Percentiles rank a stretch among this genome's conserved stretches.
These are phyloP conservation scores for Achaetomium macrosporum DNA, from an alignment of 2,329 filamentous ascomycete species.

Conservation along the genomic window DNA sequence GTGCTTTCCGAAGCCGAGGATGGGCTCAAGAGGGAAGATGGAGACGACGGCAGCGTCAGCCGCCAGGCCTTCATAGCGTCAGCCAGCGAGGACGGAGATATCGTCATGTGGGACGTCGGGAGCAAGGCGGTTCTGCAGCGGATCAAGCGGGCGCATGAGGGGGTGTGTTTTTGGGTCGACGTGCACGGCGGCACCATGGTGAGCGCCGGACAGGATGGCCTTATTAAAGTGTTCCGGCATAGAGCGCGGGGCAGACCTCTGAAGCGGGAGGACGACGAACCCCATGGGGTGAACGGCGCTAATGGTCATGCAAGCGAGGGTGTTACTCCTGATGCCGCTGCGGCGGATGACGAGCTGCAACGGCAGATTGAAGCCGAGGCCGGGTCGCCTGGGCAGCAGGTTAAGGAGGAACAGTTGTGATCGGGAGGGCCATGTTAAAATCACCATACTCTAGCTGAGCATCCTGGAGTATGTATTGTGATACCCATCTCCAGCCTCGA, in stretches of 20 bases:
- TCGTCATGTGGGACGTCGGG: slow-evolving; percentile 86
- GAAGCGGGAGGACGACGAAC: slow-evolving; percentile 6
- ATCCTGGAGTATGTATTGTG: not conserved
- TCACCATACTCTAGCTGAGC: not conserved
- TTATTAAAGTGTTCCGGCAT: slow-evolving; percentile 44
- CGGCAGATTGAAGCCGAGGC: slow-evolving; percentile 27
- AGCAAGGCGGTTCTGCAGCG: slow-evolving; percentile 77
- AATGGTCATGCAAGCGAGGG: slow-evolving; percentile 20
- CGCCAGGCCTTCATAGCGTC: slow-evolving; percentile 60
- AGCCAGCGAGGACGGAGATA: slow-evolving; percentile 80
- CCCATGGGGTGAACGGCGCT: slow-evolving; percentile 8
- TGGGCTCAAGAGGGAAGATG: slow-evolving; percentile 20
- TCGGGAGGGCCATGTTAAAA: not conserved
- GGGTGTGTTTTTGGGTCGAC: slow-evolving; percentile 62
- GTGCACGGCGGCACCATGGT: slow-evolving; percentile 51
- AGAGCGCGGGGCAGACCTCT: slow-evolving; percentile 13
- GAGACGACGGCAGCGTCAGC: slow-evolving; percentile 19
- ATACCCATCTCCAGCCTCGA: not conserved
- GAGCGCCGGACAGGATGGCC: slow-evolving; percentile 51
- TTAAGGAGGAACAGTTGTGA: slow-evolving; percentile 33
- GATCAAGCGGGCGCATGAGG: slow-evolving; percentile 45
- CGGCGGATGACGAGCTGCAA: slow-evolving; percentile 53
- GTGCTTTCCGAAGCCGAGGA: slow-evolving; percentile 32
- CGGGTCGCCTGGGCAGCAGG: slow-evolving; percentile 40
- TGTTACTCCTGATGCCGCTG: slow-evolving; percentile 29